Evolutionary conservation across 208 protist genomes (phyloP).

Genomic region (Leishmania tarentolae): DNA sequence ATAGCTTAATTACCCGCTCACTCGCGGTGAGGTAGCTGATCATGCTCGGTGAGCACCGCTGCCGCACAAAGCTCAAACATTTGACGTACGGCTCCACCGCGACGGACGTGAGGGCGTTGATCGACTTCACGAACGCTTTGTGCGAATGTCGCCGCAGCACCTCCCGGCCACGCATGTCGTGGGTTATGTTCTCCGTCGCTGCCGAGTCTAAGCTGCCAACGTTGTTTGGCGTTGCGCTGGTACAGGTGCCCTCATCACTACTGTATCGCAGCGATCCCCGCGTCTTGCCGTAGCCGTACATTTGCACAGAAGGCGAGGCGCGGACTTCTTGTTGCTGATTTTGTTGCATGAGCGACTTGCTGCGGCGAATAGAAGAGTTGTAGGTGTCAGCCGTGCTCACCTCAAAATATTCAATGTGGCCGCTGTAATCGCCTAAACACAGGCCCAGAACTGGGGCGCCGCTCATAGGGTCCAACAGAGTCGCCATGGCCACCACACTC

Average conservation of each 20-base stretch:
- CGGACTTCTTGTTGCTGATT: conserved; percentile 17
- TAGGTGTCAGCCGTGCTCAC: conserved; percentile 47
- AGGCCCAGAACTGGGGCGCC: conserved; percentile 66
- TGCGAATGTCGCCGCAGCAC: conserved; percentile 77
- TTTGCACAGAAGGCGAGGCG: conserved; percentile 1
- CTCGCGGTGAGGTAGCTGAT: conserved; percentile 89
- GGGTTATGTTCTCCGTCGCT: conserved; percentile 44
- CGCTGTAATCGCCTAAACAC: conserved; percentile 82
- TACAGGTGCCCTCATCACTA: conserved; percentile 32
- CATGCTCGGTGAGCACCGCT: conserved; percentile 73
- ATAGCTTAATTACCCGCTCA: conserved; percentile 87
- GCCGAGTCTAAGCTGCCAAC: conserved; percentile 40
- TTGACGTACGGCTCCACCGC: conserved; percentile 78
- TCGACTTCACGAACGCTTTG: conserved; percentile 81
- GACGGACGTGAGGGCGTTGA: conserved; percentile 86
- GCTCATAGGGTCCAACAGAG: conserved; percentile 74
- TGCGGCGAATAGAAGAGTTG: conserved; percentile 45
- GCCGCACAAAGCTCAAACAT: conserved; percentile 65
- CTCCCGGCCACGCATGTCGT: conserved; percentile 65
- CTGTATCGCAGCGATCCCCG: conserved; percentile 19
- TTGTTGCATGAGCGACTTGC: conserved; percentile 42
- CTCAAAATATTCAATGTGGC: conserved; percentile 84
- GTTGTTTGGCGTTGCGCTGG: conserved; percentile 25
- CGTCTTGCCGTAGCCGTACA: conserved; percentile 13
- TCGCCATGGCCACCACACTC: conserved; percentile 68